A percentile compares a stretch with the other conserved stretches of the same genome.
Conservation (phyloP, 805 yeast genomes). For the Maudiozyma saulgeensis region DNA sequence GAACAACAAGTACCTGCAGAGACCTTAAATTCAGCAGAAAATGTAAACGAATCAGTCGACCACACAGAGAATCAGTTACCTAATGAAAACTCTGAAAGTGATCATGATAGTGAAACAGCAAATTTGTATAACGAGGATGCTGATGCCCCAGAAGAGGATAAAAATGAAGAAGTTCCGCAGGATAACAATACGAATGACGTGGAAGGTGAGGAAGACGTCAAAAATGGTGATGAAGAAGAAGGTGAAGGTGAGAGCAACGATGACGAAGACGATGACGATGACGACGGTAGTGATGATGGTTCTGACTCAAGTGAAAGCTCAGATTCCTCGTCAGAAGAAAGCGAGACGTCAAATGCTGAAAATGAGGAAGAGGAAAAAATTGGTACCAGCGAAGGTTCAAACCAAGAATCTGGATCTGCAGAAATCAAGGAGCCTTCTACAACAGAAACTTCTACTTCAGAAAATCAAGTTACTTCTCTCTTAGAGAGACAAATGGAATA, state of each 20-base stretch:
- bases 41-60: neutral
- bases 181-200: neutral
- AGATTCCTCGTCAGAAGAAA: slow-evolving; percentile 3
- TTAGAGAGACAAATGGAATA: slow-evolving; percentile 26
- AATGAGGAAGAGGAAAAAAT: slow-evolving; percentile 3
- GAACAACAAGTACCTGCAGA: too few relatives aligned
- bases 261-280: slow-evolving; percentile 6
- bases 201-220: slow-evolving; percentile 3
- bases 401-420: slow-evolving; percentile 1
- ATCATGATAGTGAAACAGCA: slow-evolving; percentile 6
- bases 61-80: neutral
- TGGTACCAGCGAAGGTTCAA: neutral
- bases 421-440: neutral
- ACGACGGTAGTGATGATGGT: slow-evolving; percentile 11
- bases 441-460: slow-evolving; percentile 2
- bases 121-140: slow-evolving; percentile 11
- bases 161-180: neutral
- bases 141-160: slow-evolving; percentile 1
- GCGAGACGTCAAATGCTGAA: slow-evolving; percentile 17
- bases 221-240: neutral
- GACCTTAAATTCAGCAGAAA: too few relatives aligned
- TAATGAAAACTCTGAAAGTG: slow-evolving; percentile 1
- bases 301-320: slow-evolving; percentile 4
- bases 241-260: slow-evolving; percentile 9
- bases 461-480: slow-evolving; percentile 18